A percentile compares a stretch with the other conserved stretches of the same genome.
Evolutionary conservation across 768 basidiomycete species (phyloP).

Genomic region (Trichaptum fuscoviolaceum): DNA sequence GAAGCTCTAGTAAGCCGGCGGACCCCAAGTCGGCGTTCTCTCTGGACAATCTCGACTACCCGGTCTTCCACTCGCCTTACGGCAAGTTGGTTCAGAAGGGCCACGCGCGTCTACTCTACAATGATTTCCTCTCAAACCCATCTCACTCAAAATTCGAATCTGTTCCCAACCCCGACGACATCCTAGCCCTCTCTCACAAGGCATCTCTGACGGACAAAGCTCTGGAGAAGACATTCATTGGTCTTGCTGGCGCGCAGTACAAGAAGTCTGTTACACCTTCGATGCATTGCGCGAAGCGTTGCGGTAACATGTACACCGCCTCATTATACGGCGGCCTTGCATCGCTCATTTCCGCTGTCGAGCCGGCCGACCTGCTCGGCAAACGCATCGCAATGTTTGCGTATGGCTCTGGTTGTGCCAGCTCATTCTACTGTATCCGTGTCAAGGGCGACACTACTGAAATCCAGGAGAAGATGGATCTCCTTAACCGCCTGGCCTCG

Average conservation of each 20-base stretch:
- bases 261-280: conserved; percentile 69
- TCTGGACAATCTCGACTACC: conserved; percentile 82
- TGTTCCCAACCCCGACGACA: conserved; percentile 63
- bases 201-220: conserved; percentile 89
- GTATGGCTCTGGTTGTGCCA: conserved; percentile 96
- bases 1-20: conserved; percentile 22
- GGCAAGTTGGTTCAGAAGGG: conserved; percentile 99
- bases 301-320: conserved; percentile 99
- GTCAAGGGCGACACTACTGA: conserved; percentile 85
- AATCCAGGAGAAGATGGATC: conserved; percentile 78
- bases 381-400: conserved; percentile 93
- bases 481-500: conserved; percentile 65
- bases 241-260: conserved; percentile 71
- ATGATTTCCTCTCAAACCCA: conserved; percentile 87
- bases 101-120: conserved; percentile 83
- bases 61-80: conserved; percentile 96
- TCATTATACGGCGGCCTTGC: conserved; percentile 94
- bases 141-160: conserved; percentile 61
- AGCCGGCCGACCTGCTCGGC: conserved; percentile 62
- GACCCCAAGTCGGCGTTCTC: conserved; percentile 51
- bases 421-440: conserved; percentile 83
- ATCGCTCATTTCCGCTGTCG: conserved; percentile 70
- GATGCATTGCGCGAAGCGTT: conserved; percentile 83
- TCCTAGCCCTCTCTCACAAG: conserved; percentile 60
- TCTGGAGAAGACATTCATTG: conserved; percentile 91